These are phyloP conservation scores for Raffaelea albimanens DNA, from an alignment of 2,329 filamentous ascomycete genomes.

Conservation along the genomic window DNA sequence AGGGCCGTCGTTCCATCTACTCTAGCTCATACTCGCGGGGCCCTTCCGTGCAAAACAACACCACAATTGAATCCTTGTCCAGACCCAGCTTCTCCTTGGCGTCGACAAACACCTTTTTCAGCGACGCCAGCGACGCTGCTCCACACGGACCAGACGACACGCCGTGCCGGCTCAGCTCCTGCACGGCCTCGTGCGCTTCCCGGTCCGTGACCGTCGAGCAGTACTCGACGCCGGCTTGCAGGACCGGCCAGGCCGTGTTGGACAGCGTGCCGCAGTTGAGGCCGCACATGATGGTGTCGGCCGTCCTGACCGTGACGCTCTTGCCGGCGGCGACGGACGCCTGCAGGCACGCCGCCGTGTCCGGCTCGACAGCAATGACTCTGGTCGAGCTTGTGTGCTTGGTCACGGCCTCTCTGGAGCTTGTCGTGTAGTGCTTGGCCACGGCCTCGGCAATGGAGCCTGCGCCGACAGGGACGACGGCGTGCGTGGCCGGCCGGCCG, in stretches of 20 bases:
- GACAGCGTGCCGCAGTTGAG: slow-evolving; percentile 66
- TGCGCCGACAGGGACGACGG: slow-evolving; percentile 61
- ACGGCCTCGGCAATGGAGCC: slow-evolving; percentile 66
- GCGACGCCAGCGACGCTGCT: slow-evolving; percentile 23
- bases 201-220: slow-evolving; percentile 50
- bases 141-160: slow-evolving; percentile 23
- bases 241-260: slow-evolving; percentile 51
- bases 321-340: slow-evolving; percentile 40
- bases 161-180: slow-evolving; percentile 34
- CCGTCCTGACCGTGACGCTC: slow-evolving; percentile 41
- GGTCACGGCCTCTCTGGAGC: background rate
- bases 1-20: no score
- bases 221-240: slow-evolving; percentile 50
- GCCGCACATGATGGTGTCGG: slow-evolving; percentile 61
- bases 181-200: slow-evolving; percentile 50
- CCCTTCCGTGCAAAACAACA: no score
- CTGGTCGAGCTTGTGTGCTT: background rate
- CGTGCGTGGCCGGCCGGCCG: slow-evolving; percentile 19
- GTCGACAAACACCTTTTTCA: no score
- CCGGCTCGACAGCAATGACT: slow-evolving; percentile 63
- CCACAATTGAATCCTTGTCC: no score
- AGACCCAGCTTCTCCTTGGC: no score
- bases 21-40: no score
- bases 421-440: slow-evolving; percentile 53
- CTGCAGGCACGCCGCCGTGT: slow-evolving; percentile 50